Base-by-base conservation (phyloP, 805 yeast genomes). In the Kuraishia piskuri region DNA sequence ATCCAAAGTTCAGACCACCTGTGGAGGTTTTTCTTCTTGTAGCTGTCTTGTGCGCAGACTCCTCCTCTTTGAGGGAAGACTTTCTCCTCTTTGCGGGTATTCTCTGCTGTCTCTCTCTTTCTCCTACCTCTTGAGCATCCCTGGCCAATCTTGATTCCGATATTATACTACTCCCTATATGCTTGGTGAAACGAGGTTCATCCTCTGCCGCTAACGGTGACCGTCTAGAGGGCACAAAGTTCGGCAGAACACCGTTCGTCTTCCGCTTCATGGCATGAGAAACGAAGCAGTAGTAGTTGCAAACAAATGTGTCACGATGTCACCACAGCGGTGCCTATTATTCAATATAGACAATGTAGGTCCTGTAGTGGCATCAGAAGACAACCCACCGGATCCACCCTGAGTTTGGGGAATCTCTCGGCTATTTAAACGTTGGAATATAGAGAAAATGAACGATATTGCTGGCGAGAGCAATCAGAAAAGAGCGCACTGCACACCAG, bases 111-210 rank as follows among this genome's bases (percentile, higher is more conserved):
- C 40, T 31, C 17, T 31, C 40, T 31, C 40, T 31, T 31, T 31
- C 40, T 3, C 40, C 40, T 3, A 31, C 40, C 17, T 31, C 40
- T 31, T 31, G 40, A 3, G 40, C 40, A 31, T 31, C 40, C 40
- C 40, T 31, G 9, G 40, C 40, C 3, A n/a, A 14, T n/a, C 40
- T 6, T 3, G 40, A 31, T 12, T 31, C 40, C 14, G 40, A 31
- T 31, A 31, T 31, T 31, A 31, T 5, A 31, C 40, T 10, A 31
- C 40, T 31, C 17, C 40, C 40, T 31, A 31, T 31, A 31, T 31
- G 40, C 17, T 31, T 31, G 40, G 77, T 54, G 96, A 91, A 74
- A 97, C 97, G 48, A 80, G n/a, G n/a, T n/a, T 58, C 58, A 50
- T 63, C 64, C 26, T 63, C 63, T 40, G 62, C 66, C 1, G 66